Conservation (phyloP, 1,139 yeast genomes). For the Saccharomyces pastorianus region DNA sequence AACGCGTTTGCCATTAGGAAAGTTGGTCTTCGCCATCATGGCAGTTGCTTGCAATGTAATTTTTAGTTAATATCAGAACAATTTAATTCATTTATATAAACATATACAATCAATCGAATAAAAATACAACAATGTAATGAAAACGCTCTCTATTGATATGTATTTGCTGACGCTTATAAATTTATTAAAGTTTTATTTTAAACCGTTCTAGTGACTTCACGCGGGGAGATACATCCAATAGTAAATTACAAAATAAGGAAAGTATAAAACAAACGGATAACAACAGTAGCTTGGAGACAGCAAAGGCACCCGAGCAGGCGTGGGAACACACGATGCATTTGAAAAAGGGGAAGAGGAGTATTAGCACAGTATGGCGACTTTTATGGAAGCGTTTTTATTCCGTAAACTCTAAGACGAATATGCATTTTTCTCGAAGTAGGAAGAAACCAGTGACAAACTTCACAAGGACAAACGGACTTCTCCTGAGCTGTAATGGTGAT, state of each 20-base stretch:
- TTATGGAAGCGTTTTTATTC: not conserved
- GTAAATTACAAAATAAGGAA: not conserved
- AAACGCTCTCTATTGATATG: not conserved
- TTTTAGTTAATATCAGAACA: not conserved
- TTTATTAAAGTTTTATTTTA: not conserved
- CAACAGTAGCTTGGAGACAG: not conserved
- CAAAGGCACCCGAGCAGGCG: not conserved
- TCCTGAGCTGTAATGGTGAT: not conserved
- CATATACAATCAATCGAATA: not conserved
- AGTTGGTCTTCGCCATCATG: not conserved
- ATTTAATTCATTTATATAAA: not conserved
- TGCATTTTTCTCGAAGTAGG: not conserved
- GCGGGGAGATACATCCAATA: not conserved
- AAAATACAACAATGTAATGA: not conserved
- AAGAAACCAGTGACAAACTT: not conserved
- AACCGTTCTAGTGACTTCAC: not conserved
- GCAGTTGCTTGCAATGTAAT: not conserved
- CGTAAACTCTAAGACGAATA: not conserved
- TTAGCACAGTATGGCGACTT: not conserved
- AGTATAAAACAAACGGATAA: not conserved
- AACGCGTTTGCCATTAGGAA: not conserved
- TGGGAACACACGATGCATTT: not conserved
- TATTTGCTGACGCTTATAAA: not conserved
- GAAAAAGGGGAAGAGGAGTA: not conserved
- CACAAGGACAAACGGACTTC: not conserved